Percentiles rank a stretch among this genome's conserved stretches.
These are phyloP conservation scores for Claviceps fusiformis DNA, from an alignment of 2,329 filamentous ascomycete genomes.

Conservation along the genomic window DNA sequence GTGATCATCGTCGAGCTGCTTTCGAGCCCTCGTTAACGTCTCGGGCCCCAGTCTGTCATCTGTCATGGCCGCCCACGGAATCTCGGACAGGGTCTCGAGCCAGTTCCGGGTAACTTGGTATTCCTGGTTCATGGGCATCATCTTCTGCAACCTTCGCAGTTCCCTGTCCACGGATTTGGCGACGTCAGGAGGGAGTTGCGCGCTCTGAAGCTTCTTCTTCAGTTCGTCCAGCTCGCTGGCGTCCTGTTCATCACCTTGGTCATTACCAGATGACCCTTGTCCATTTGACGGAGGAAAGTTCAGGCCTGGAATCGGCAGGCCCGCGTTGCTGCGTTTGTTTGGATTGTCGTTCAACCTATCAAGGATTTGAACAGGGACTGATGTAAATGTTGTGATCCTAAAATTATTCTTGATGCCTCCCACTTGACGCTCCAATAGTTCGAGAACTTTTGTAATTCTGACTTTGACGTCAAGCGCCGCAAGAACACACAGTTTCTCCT, in stretches of 20 bases:
- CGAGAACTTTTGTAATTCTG: constrained; percentile 68
- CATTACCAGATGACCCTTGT: constrained; percentile 30
- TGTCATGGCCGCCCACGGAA: constrained; percentile 78
- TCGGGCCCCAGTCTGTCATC: constrained; percentile 74
- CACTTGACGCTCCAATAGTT: constrained; percentile 71
- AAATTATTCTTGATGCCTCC: constrained; percentile 74
- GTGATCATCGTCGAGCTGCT: constrained; percentile 90
- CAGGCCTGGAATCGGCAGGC: constrained; percentile 27
- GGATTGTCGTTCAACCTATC: constrained; percentile 34
- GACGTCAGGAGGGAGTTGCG: constrained; percentile 70
- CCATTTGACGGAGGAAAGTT: constrained; percentile 20
- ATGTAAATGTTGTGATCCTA: constrained; percentile 67
- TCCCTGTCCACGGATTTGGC: constrained; percentile 85
- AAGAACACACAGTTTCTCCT: constrained; percentile 81
- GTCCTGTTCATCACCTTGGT: constrained; percentile 59
- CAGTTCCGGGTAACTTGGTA: constrained; percentile 91
- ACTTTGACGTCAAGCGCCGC: constrained; percentile 68
- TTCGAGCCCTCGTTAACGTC: constrained; percentile 64
- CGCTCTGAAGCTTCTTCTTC: constrained; percentile 72
- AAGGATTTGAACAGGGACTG: constrained; percentile 48
- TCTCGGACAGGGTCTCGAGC: constrained; percentile 83
- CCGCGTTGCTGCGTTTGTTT: constrained; percentile 17
- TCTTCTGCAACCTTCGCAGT: constrained; percentile 76
- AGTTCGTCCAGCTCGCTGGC: constrained; percentile 83
- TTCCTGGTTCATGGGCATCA: constrained; percentile 91